Percentiles rank a stretch among this genome's conserved stretches.
phyloP scores from a whole-genome alignment of 2,329 filamentous ascomycete genomes.

The Phoma sp. region DNA sequence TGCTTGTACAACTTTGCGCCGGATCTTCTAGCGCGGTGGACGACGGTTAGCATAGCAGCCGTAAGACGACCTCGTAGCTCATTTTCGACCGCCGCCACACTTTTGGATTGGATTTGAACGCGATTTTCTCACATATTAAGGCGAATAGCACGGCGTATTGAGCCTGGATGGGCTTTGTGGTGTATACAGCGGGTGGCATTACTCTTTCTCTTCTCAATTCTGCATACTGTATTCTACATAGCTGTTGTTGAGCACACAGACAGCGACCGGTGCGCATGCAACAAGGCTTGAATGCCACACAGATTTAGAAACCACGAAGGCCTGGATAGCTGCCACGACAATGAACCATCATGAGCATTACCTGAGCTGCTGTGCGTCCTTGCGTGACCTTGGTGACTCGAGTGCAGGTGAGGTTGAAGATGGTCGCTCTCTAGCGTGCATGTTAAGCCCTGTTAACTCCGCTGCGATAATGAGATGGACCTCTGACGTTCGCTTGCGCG shows the following conservation, averaged over 20 bases:
- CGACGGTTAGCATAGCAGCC: not conserved
- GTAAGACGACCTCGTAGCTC: not conserved
- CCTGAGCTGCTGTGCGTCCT: too few species aligned
- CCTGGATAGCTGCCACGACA: slow-evolving; percentile 6
- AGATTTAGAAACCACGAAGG: slow-evolving; percentile 3
- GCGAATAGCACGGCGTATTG: slow-evolving; percentile 6
- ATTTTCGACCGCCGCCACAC: not conserved
- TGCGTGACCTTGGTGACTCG: too few species aligned
- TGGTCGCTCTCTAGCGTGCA: not conserved
- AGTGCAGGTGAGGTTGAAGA: not conserved
- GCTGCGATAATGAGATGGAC: slow-evolving; percentile 4
- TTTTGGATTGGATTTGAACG: not conserved
- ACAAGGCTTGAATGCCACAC: not conserved
- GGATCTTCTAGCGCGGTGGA: not conserved
- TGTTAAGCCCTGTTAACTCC: slow-evolving; percentile 16
- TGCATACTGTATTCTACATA: slow-evolving; percentile 36
- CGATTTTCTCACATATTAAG: not conserved
- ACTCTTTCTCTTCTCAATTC: slow-evolving; percentile 21
- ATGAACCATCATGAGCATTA: slow-evolving; percentile 3
- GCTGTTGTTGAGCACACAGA: slow-evolving; percentile 18
- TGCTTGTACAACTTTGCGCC: not conserved
- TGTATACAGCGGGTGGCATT: slow-evolving; percentile 3
- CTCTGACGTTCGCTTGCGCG: slow-evolving; percentile 27
- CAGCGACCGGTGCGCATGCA: slow-evolving; percentile 17
- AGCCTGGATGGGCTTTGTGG: not conserved